Evolutionary conservation across 208 protist genomes (phyloP).

Genomic region (Leishmania tropica): DNA sequence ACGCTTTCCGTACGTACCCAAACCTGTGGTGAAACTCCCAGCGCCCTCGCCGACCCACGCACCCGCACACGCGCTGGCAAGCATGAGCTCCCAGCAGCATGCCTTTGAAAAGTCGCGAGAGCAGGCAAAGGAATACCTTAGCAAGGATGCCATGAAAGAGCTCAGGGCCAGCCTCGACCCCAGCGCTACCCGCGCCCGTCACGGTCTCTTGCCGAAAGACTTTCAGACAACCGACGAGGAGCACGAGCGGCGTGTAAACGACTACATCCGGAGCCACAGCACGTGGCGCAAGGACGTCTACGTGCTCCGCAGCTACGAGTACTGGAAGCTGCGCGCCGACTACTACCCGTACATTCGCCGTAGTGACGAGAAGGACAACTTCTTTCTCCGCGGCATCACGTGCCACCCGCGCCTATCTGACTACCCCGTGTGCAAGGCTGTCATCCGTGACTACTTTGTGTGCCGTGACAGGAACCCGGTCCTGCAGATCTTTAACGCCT

Average conservation of each 20-base stretch:
- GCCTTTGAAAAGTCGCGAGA: slow-evolving; percentile 30
- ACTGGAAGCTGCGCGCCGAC: slow-evolving; percentile 79
- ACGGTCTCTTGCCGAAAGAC: slow-evolving; percentile 64
- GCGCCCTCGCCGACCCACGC: not conserved
- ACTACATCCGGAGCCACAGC: slow-evolving; percentile 55
- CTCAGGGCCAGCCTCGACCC: slow-evolving; percentile 43
- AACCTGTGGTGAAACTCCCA: not conserved
- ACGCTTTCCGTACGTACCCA: not conserved
- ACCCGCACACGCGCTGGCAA: not conserved
- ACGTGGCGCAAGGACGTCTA: slow-evolving; percentile 71
- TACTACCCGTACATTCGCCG: slow-evolving; percentile 80
- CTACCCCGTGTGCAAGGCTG: slow-evolving; percentile 79
- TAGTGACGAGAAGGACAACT: slow-evolving; percentile 76
- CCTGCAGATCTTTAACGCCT: slow-evolving; percentile 79
- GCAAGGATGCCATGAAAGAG: slow-evolving; percentile 63
- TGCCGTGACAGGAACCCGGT: slow-evolving; percentile 74
- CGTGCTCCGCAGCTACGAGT: slow-evolving; percentile 68
- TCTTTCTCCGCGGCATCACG: slow-evolving; percentile 79
- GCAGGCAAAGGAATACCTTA: slow-evolving; percentile 60
- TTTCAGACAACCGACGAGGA: slow-evolving; percentile 57
- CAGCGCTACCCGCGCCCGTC: slow-evolving; percentile 46
- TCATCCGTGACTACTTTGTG: slow-evolving; percentile 87
- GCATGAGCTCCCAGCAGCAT: slow-evolving; percentile 5
- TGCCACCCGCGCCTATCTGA: slow-evolving; percentile 82
- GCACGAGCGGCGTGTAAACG: slow-evolving; percentile 67